Conservation (phyloP, 129 eudicot genomes). For the Escallonia rubra region DNA sequence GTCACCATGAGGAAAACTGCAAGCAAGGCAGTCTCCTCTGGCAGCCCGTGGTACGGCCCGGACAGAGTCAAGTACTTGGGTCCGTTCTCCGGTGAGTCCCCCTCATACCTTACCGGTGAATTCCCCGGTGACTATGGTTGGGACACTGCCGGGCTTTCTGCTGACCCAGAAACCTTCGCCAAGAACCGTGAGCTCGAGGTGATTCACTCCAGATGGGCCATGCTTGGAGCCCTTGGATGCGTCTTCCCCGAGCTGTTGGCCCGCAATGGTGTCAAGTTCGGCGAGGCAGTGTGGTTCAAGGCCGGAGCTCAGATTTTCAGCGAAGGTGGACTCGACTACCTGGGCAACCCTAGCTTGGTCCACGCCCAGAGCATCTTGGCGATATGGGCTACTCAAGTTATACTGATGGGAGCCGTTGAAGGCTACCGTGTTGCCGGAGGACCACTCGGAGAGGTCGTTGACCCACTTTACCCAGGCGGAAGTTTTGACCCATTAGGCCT, state of each 20-base stretch:
- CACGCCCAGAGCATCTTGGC: conserved; percentile 29
- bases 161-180: conserved; percentile 16
- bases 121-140: conserved; percentile 21
- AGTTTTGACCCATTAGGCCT: conserved; percentile 30
- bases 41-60: background rate
- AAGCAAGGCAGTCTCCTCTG: background rate
- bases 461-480: conserved; percentile 29
- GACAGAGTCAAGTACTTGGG: conserved; percentile 1
- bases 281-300: conserved; percentile 28
- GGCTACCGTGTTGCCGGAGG: conserved; percentile 32
- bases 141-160: conserved; percentile 22
- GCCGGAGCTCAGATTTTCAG: conserved; percentile 23
- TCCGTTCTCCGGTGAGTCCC: background rate
- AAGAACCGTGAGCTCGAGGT: conserved; percentile 25
- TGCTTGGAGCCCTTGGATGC: conserved; percentile 32
- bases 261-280: conserved; percentile 18
- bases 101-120: conserved; percentile 14
- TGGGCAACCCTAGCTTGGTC: conserved; percentile 24
- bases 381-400: conserved; percentile 16
- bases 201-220: conserved; percentile 23
- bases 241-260: conserved; percentile 15
- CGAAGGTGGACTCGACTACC: conserved; percentile 26
- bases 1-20: background rate
- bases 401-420: conserved; percentile 29
- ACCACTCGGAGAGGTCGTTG: conserved; percentile 25